Percentiles rank a stretch among this genome's conserved stretches.
Conservation (phyloP, 768 basidiomycete species). For the Rhodotorula kratochvilovae region DNA sequence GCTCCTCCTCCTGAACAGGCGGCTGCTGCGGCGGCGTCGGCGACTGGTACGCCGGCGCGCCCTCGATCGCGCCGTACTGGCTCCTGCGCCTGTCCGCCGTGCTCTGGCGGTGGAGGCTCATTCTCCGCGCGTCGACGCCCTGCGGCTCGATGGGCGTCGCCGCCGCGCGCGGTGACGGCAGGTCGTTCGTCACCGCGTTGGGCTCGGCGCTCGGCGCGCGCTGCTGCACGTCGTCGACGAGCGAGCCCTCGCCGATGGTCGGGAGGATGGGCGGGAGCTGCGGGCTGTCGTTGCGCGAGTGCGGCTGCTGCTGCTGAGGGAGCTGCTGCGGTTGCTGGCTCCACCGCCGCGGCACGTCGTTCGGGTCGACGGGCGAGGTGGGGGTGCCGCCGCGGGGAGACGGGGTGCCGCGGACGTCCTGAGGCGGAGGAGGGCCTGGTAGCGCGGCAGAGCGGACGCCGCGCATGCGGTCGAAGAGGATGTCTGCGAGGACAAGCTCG, state of each 20-base stretch:
- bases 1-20: neutral
- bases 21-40: neutral
- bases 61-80: conserved; percentile 10
- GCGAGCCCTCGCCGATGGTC: conserved; percentile 29
- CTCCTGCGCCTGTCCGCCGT: conserved; percentile 2
- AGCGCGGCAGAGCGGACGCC: conserved; percentile 13
- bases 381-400: neutral
- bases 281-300: conserved; percentile 3
- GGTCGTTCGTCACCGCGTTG: neutral
- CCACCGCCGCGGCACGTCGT: conserved; percentile 1
- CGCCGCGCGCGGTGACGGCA: neutral
- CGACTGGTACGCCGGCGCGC: neutral
- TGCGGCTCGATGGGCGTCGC: neutral
- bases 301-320: neutral
- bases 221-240: neutral
- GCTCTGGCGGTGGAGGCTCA: conserved; percentile 6
- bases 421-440: neutral
- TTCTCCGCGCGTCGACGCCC: neutral
- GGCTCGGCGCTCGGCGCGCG: neutral
- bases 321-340: conserved; percentile 10
- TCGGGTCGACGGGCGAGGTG: conserved; percentile 16
- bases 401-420: neutral
- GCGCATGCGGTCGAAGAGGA: conserved; percentile 41
- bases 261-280: conserved; percentile 23
- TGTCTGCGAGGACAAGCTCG: conserved; percentile 10